Base-by-base conservation (phyloP, 139 green algal genomes). In the Eudorina sp. region DNA sequence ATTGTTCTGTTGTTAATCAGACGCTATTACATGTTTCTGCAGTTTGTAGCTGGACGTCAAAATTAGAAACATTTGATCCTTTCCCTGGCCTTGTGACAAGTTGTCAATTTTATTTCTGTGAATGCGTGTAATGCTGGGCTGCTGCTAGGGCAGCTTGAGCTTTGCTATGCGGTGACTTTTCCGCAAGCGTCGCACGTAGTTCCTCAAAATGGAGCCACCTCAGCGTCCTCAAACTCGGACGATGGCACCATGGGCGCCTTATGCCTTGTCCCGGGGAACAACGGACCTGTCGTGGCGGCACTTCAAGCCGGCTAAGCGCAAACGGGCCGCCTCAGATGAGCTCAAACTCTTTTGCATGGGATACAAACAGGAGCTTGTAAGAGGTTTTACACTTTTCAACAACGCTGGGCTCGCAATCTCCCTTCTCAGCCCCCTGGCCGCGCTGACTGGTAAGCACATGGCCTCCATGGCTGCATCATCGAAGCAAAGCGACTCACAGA, bases 321-420 rank as follows among this genome's bases (percentile, higher is more conserved):
- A 43, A 19, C 14, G 79, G 19, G 79, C 79, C 3, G 79, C 79
- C 21, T 73, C 79, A 0, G 79, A 85, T 70, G 79, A 85, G 55
- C 53, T 85, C 16, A 85, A 85, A 58, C 40, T 85, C 5, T 85
- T 74, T 18, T 58, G 79, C 79, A 74, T 85, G 79, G 79, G 79
- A 0, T 85, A 85, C 21, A 58, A 43, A 31, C 79, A 85, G 41
- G 58, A 74, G 2, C 60, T 85, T 38, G 23, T 11, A 4, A 25
- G 79, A 6, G 60, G 13, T 16, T 75, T 85, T 16, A 85, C 58
- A 11, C n/a, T 74, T 0, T 85, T 85, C 29, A 85, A 85, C 58
- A 85, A 75, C 16, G 6, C 41, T 11, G 79, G 79, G 3, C 58
- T 75, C 18, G 55, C 79, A 21, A 75, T 85, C 29, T 73, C 58